Conservation (phyloP, 2,329 filamentous ascomycete genomes). For the Colletotrichum orbiculare region DNA sequence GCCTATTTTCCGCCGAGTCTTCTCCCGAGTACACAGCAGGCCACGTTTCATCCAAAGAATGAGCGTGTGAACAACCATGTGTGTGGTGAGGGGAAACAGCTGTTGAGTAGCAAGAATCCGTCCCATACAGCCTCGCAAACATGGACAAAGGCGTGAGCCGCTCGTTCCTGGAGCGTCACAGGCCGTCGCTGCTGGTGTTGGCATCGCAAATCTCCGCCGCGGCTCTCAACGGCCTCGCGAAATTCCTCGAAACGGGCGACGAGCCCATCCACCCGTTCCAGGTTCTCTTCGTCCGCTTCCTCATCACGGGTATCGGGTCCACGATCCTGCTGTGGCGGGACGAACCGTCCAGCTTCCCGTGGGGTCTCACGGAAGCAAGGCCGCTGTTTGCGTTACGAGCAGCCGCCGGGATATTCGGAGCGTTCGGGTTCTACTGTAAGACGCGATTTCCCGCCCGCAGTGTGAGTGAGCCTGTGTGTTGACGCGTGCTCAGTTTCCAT, state of each 20-base stretch:
- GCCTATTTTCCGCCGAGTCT: background rate
- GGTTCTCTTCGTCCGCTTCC: conserved; percentile 30
- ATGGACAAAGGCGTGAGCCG: conserved; percentile 23
- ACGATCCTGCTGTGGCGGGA: conserved; percentile 5
- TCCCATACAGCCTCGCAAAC: background rate
- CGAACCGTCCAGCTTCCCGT: conserved; percentile 5
- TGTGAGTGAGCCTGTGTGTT: background rate
- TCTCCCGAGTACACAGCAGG: too few relatives aligned
- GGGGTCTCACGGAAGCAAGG: conserved; percentile 12
- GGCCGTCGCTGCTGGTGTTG: conserved; percentile 21
- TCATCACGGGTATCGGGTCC: conserved; percentile 19
- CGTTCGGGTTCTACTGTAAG: conserved; percentile 31
- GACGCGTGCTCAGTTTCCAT: conserved; percentile 16
- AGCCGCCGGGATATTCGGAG: conserved; percentile 16
- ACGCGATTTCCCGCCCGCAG: rapidly evolving
- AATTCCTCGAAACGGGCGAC: conserved; percentile 20
- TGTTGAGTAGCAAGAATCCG: background rate
- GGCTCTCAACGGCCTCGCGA: conserved; percentile 27
- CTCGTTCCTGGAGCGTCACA: conserved; percentile 28
- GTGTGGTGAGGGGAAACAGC: background rate
- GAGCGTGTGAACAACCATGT: background rate
- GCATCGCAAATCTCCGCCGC: conserved; percentile 25
- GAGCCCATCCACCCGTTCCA: conserved; percentile 29
- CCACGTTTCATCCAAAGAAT: too few relatives aligned
- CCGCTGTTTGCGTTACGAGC: conserved; percentile 19